phyloP scores from a whole-genome alignment of 1,139 yeast genomes.

The Geotrichum siamense region DNA sequence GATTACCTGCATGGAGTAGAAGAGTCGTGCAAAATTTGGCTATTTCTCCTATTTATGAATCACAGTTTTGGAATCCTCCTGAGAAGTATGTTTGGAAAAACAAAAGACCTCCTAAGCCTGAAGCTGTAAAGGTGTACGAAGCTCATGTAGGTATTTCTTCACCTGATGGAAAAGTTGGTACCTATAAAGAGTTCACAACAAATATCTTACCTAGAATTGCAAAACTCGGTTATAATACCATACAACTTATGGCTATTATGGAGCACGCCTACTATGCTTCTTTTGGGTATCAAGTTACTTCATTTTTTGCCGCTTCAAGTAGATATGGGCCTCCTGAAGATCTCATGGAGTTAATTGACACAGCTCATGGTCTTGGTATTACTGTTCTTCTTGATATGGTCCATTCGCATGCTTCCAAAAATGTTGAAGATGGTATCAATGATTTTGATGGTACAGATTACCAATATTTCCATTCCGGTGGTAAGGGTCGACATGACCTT shows the following conservation, averaged over 20 bases:
- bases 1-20: constrained; percentile 84
- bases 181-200: constrained; percentile 75
- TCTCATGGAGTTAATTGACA: constrained; percentile 78
- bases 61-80: constrained; percentile 86
- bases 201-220: constrained; percentile 79
- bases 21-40: constrained; percentile 65
- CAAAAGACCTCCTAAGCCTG: constrained; percentile 49
- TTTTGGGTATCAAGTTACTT: constrained; percentile 92
- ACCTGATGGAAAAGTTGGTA: constrained; percentile 77
- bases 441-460: constrained; percentile 93
- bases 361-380: constrained; percentile 84
- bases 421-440: constrained; percentile 88
- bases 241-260: constrained; percentile 97
- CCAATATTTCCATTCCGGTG: constrained; percentile 86
- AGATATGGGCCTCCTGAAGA: constrained; percentile 95
- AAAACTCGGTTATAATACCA: constrained; percentile 81
- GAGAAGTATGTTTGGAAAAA: constrained; percentile 54
- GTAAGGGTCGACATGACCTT: constrained; percentile 76
- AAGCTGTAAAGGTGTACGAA: constrained; percentile 76
- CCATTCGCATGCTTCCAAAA: constrained; percentile 93
- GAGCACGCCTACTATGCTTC: constrained; percentile 98
- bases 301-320: constrained; percentile 83
- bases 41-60: constrained; percentile 61
- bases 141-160: constrained; percentile 96
- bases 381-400: constrained; percentile 85